Percentiles rank a stretch among this genome's conserved stretches.
These are phyloP conservation scores for Oxytropis ochrocephala DNA, from an alignment of 306 rosid species.

Conservation along the genomic window DNA sequence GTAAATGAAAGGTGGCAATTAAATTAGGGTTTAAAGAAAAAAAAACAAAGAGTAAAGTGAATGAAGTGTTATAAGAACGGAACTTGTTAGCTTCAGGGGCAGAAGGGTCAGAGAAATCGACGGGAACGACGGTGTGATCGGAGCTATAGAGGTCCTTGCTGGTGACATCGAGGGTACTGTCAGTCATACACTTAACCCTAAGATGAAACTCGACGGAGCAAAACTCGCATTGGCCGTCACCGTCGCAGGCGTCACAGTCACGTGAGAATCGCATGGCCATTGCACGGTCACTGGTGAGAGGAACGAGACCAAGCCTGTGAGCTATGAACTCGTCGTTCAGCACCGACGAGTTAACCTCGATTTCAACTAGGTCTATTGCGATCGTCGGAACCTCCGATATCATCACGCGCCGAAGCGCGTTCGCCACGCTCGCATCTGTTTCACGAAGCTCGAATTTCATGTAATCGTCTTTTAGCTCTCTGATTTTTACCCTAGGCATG, in stretches of 20 bases:
- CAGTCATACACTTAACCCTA: conserved; percentile 64
- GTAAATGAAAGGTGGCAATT: no score
- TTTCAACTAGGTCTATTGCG: conserved; percentile 91
- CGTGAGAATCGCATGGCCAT: conserved; percentile 99
- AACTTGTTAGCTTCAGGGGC: conserved; percentile 53
- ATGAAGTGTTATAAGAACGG: no score
- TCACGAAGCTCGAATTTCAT: conserved; percentile 80
- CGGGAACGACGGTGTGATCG: conserved; percentile 90
- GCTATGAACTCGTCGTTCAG: conserved; percentile 95
- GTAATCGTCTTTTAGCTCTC: conserved; percentile 74
- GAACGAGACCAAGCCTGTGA: conserved; percentile 90
- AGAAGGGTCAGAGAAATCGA: conserved; percentile 62
- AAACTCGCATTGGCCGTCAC: conserved; percentile 95
- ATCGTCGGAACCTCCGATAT: conserved; percentile 90
- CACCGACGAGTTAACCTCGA: conserved; percentile 90
- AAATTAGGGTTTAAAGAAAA: not conserved
- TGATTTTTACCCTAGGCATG: conserved; percentile 74
- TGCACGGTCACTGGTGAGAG: conserved; percentile 82
- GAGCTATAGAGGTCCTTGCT: conserved; percentile 78
- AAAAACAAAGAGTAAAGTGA: not conserved
- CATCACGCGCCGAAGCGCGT: conserved; percentile 97
- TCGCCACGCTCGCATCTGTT: conserved; percentile 83
- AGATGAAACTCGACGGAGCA: conserved; percentile 98
- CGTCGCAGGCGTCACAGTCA: conserved; percentile 97
- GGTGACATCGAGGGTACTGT: conserved; percentile 79